Base-by-base conservation (phyloP, 305 asterid species). In the Fraxinus angustifolia region DNA sequence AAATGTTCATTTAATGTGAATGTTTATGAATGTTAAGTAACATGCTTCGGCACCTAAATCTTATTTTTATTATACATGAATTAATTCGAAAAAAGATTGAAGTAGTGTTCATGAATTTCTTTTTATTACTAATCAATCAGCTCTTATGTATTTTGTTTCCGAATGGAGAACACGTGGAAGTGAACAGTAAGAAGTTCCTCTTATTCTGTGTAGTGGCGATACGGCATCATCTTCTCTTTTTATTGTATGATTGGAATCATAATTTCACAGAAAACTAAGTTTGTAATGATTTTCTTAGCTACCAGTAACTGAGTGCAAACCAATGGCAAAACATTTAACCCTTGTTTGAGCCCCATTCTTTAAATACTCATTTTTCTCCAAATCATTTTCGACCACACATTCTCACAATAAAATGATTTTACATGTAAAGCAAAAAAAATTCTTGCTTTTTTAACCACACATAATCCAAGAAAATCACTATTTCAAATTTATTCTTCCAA, bases 1-100 rank as follows among this genome's bases (percentile, higher is more conserved):
- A 68, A 82, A 30, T 81, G 77, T 82, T 82, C 42, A 65, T 83
- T 87, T 40, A 8, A 70, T 82, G 71, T 68, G 40, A 30, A 68
- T 14, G 38, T 68, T 68, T 12, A 68, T 68, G 19, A 68, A 30
- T 68, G 19, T 73, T 78, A 21, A 23, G 71, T 65, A 65, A 65
- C 34, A 11, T 65, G 73, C 35, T 28, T 56, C 3, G 4, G 71
- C 10, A 30, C 40, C 23, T 30, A 14, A 68, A 30, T 67, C 7
- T 68, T 30, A 4, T 30, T 31, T 30, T 12, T 10, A 68, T 68
- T 68, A 19, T 1, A 12, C 19, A 14, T 30, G 40, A 30, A 28
- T 68, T 30, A 12, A 14, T 11, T 68, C 7, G 10, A 68, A 30
- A 26, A 68, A 14, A 68, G 11, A 8, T 30, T 38, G 73, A 26